Percentiles rank a stretch among this genome's conserved stretches.
Conservation (phyloP, 129 eudicot species). For the Sambucus nigra region DNA sequence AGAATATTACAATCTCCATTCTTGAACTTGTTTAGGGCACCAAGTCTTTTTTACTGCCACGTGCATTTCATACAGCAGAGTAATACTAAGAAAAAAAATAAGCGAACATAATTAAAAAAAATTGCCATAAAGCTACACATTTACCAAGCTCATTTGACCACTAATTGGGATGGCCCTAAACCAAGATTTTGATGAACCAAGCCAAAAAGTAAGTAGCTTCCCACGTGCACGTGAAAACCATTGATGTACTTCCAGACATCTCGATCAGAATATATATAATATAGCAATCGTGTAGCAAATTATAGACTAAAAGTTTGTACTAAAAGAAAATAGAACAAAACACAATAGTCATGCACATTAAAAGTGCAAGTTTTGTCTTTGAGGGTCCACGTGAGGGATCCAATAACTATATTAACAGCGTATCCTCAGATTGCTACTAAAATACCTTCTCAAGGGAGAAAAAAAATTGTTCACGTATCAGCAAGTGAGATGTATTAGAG, state of each 20-base stretch:
- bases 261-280: slow-evolving; percentile 68
- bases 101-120: background rate
- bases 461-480: no score
- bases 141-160: slow-evolving; percentile 90
- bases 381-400: no score
- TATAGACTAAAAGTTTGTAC: background rate
- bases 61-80: background rate
- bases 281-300: slow-evolving; percentile 60
- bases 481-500: no score
- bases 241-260: slow-evolving; percentile 64
- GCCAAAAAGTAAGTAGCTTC: slow-evolving; percentile 70
- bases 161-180: slow-evolving; percentile 75
- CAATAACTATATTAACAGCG: no score
- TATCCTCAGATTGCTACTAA: no score
- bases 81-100: background rate
- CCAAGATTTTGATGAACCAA: slow-evolving; percentile 82
- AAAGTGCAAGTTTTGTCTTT: background rate
- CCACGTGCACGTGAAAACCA: slow-evolving; percentile 96
- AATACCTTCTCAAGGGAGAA: no score
- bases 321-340: background rate
- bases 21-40: slow-evolving; percentile 76
- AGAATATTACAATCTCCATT: slow-evolving; percentile 89
- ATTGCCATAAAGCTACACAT: background rate
- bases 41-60: slow-evolving; percentile 62
- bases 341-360: background rate